A percentile compares a stretch with the other conserved stretches of the same genome.
These are phyloP conservation scores for Nigrospora sphaerica DNA, from an alignment of 2,329 filamentous ascomycete species.

Conservation along the genomic window DNA sequence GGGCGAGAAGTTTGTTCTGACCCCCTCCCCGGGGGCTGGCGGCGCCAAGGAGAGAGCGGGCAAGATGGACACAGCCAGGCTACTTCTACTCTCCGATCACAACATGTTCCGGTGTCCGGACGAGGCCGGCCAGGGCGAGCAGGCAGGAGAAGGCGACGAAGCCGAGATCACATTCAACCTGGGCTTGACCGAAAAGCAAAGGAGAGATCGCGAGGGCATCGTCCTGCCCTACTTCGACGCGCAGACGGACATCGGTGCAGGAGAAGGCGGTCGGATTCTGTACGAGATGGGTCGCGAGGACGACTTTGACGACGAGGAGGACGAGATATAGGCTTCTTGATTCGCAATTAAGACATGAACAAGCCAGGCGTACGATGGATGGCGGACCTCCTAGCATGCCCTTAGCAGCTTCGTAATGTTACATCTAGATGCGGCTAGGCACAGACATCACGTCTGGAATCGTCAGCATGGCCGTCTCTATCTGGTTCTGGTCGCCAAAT, in stretches of 20 bases:
- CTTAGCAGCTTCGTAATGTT: conserved; percentile 2
- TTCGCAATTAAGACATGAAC: neutral
- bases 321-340: conserved; percentile 19
- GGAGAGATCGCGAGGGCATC: conserved; percentile 77
- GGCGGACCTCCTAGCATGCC: neutral
- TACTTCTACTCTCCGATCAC: conserved; percentile 69
- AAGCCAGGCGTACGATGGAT: neutral
- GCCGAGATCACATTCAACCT: conserved; percentile 77
- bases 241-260: conserved; percentile 69
- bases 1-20: conserved; percentile 56
- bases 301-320: conserved; percentile 85
- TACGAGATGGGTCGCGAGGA: conserved; percentile 97
- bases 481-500: neutral
- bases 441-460: conserved; percentile 5
- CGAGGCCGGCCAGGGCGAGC: conserved; percentile 29
- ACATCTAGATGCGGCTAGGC: conserved; percentile 4
- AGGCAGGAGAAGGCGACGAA: conserved; percentile 35
- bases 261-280: conserved; percentile 85
- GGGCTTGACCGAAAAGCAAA: conserved; percentile 84
- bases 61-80: conserved; percentile 10
- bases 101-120: conserved; percentile 52
- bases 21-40: conserved; percentile 12
- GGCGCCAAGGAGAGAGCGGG: neutral
- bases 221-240: conserved; percentile 96
- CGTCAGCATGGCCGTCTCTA: conserved; percentile 3